phyloP scores from a whole-genome alignment of 306 rosid species.

The Lablab purpureus region DNA sequence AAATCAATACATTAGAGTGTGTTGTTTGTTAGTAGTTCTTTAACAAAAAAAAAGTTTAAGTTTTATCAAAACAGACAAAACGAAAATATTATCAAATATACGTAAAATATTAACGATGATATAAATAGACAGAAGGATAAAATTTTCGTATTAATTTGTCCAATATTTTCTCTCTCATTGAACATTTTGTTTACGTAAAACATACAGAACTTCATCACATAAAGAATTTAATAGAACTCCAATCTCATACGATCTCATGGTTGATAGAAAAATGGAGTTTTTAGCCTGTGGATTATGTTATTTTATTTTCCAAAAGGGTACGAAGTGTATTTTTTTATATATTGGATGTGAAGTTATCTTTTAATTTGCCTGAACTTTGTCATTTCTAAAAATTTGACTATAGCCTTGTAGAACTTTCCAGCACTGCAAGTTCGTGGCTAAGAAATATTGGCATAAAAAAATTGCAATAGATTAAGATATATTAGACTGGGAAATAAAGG shows the following conservation, averaged over 20 bases:
- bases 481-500: neutral
- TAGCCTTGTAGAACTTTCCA: constrained; percentile 12
- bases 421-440: constrained; percentile 15
- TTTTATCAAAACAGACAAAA: too few relatives aligned
- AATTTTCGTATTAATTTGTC: neutral
- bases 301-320: neutral
- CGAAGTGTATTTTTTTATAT: too few relatives aligned
- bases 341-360: neutral
- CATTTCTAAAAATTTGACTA: neutral
- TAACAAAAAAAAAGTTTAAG: too few relatives aligned
- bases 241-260: neutral
- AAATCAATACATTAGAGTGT: too few relatives aligned
- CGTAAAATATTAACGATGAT: neutral
- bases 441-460: constrained; percentile 29
- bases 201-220: neutral
- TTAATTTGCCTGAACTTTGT: neutral
- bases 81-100: neutral
- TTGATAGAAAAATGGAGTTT: neutral
- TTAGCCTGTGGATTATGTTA: neutral
- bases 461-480: neutral
- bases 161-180: neutral
- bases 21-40: too few relatives aligned
- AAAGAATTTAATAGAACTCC: neutral
- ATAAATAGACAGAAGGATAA: neutral
- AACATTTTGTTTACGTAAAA: constrained; percentile 1